Evolutionary conservation across 345 rosid genomes (phyloP).

Genomic region (Gossypioides kirkii): DNA sequence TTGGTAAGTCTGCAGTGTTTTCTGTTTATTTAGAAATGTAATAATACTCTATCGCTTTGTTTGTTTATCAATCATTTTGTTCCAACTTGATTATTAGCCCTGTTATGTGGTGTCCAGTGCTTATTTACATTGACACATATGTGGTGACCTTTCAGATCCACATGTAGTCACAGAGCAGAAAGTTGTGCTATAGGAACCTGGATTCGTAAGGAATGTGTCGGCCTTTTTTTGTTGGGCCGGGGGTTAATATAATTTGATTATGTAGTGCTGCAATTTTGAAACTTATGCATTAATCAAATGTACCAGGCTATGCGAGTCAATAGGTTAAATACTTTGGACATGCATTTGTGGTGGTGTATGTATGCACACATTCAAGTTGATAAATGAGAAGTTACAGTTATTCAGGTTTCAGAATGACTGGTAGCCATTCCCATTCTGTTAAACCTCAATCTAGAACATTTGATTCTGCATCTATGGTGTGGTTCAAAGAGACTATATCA

Average conservation of each 20-base stretch:
- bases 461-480: background rate
- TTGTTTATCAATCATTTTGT: background rate
- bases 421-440: background rate
- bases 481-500: background rate
- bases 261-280: background rate
- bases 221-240: background rate
- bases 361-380: background rate
- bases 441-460: background rate
- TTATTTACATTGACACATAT: background rate
- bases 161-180: background rate
- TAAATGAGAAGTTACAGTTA: background rate
- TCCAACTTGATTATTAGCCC: background rate
- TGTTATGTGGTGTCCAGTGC: background rate
- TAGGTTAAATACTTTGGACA: background rate
- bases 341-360: background rate
- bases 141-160: background rate
- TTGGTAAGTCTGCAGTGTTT: conserved; percentile 50
- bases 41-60: background rate
- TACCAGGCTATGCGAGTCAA: background rate
- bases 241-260: background rate
- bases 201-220: background rate
- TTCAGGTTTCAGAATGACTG: background rate
- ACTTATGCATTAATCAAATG: background rate
- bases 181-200: background rate
- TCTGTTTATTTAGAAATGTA: background rate